Percentiles rank a stretch among this genome's conserved stretches.
Conservation (phyloP, 129 eudicot species). For the Scalesia atractyloides region DNA sequence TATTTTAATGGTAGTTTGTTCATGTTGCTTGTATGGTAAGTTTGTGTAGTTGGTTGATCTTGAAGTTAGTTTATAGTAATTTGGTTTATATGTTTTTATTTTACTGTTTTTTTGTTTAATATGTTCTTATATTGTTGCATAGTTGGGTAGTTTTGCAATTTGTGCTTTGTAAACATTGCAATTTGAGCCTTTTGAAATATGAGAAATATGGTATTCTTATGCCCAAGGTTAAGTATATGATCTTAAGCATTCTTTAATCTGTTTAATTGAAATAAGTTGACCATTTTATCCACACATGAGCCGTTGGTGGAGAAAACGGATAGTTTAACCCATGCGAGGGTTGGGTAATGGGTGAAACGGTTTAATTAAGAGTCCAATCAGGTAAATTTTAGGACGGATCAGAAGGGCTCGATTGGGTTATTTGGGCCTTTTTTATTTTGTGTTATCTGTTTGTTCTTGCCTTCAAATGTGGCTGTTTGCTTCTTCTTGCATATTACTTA, state of each 20-base stretch:
- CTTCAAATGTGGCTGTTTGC: background rate
- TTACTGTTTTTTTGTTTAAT: background rate
- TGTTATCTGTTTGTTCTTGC: background rate
- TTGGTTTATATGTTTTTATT: background rate
- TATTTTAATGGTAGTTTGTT: background rate
- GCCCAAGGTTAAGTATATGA: too few species aligned
- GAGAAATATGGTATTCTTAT: too few species aligned
- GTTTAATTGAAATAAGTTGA: too few species aligned
- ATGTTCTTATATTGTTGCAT: slow-evolving; percentile 18
- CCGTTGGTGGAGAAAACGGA: background rate
- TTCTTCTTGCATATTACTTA: slow-evolving; percentile 4
- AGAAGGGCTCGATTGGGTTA: background rate
- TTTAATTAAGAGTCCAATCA: background rate
- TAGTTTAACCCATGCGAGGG: too few species aligned
- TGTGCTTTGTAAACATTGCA: slow-evolving; percentile 3
- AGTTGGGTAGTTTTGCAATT: slow-evolving; percentile 3
- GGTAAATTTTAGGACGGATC: too few species aligned
- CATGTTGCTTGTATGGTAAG: too few species aligned
- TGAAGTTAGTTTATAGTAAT: background rate
- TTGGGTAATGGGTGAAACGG: background rate
- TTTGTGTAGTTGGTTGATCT: background rate
- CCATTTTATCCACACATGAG: too few species aligned
- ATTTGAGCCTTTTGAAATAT: background rate
- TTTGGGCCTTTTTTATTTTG: background rate
- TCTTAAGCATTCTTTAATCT: too few species aligned